Percentiles rank a stretch among this genome's conserved stretches.
Evolutionary conservation across 1,284 basidiomycete genomes (phyloP).

Genomic region (Melampsora americana): DNA sequence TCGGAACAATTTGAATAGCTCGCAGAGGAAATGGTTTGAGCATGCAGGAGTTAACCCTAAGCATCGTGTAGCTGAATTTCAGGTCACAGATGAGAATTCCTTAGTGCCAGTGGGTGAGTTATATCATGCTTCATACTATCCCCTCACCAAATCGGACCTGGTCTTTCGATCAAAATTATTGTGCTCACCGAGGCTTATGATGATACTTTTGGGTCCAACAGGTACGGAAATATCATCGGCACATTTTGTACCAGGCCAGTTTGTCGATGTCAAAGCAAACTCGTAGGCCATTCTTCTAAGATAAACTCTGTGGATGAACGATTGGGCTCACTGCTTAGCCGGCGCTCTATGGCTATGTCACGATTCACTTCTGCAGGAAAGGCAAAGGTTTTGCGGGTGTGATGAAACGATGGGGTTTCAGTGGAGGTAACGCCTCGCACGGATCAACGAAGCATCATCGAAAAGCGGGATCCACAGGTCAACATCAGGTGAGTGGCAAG

Average conservation of each 20-base stretch:
- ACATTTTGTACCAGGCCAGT: conserved; percentile 97
- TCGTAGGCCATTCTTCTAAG: conserved; percentile 63
- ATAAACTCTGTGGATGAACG: neutral
- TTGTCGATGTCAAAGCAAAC: conserved; percentile 86
- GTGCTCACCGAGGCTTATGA: neutral
- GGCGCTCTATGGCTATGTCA: neutral
- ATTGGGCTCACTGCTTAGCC: conserved; percentile 9
- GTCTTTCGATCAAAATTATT: neutral
- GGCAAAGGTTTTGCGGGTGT: conserved; percentile 96
- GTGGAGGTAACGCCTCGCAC: conserved; percentile 86
- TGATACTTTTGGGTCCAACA: conserved; percentile 51
- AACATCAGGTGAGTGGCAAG: conserved; percentile 70
- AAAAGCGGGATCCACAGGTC: conserved; percentile 86
- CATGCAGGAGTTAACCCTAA: conserved; percentile 81
- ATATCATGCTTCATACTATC: conserved; percentile 42
- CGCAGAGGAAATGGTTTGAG: conserved; percentile 58
- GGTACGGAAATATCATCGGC: conserved; percentile 83
- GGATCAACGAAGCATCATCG: conserved; percentile 96
- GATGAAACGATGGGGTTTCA: conserved; percentile 96
- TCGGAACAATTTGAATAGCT: conserved; percentile 72
- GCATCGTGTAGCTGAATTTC: conserved; percentile 82
- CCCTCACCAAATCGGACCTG: conserved; percentile 4
- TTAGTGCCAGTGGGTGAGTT: conserved; percentile 76
- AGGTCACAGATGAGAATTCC: conserved; percentile 74
- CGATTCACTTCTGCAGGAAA: conserved; percentile 61